Percentiles rank a stretch among this genome's conserved stretches.
Conservation (phyloP, 768 basidiomycete genomes). For the Suillus hirtellus region DNA sequence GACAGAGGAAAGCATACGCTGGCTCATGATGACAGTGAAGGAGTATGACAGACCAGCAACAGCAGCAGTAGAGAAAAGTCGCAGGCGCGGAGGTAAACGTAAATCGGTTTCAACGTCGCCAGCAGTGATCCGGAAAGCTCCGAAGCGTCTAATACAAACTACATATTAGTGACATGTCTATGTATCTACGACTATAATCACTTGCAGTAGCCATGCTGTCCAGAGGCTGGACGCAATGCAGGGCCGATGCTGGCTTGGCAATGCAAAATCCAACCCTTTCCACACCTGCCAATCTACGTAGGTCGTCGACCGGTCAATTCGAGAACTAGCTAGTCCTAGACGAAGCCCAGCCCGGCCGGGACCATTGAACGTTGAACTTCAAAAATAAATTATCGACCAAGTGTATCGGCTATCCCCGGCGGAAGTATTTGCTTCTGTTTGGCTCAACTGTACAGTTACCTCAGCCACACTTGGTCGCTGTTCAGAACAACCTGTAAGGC, state of each 20-base stretch:
- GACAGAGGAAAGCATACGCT: conserved; percentile 59
- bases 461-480: conserved; percentile 33
- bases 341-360: too few species aligned
- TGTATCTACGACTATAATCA: background rate
- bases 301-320: background rate
- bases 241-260: background rate
- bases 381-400: background rate
- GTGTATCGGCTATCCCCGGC: conserved; percentile 8
- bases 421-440: conserved; percentile 27
- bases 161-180: background rate
- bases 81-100: conserved; percentile 4
- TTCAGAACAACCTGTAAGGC: conserved; percentile 13
- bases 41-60: conserved; percentile 6
- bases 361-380: background rate
- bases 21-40: conserved; percentile 45
- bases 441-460: conserved; percentile 32
- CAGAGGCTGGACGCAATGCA: background rate
- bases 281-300: background rate
- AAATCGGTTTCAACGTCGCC: background rate
- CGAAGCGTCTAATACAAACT: background rate
- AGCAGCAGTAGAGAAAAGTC: background rate
- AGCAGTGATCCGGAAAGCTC: background rate
- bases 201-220: background rate
- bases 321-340: too few species aligned
- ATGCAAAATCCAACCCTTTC: background rate